Base-by-base conservation (phyloP, 768 basidiomycete species). In the Hortiboletus flavorubellus region DNA sequence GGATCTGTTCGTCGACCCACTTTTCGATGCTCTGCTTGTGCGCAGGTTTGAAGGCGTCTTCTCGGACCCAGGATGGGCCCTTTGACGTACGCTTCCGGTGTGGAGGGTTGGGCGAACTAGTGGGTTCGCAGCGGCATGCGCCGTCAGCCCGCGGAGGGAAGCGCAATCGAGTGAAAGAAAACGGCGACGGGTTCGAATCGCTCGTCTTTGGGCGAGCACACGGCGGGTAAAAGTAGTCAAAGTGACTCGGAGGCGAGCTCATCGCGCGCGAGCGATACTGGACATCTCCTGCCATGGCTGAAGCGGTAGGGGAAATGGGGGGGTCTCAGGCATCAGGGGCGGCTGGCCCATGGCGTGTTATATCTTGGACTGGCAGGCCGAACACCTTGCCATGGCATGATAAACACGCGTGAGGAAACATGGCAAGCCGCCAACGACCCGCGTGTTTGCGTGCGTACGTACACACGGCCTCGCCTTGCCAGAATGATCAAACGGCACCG, bases 1-100 rank as follows among this genome's bases (percentile, higher is more conserved):
- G 71, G 46, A 76, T 65, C 68, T 83, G 84, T 60, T 83, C 77
- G 45, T 77, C 68, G 46, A 88, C 81, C 87, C 89, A 89, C 51
- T 80, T 77, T 50, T 85, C 81, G 33, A 82, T 83, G 61, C 77
- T 81, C 64, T 74, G 75, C 58, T 73, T 76, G 56, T 75, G 73
- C 53, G 73, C 73, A 52, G 74, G 72, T 43, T 73, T 73, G 53
- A 73, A 66, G 41, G 72, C 69, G 59, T 81, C 80, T 67, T 84
- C 79, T 47, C 76, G 74, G 8, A 80, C 80, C 75, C 77, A 73
- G 29, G 73, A 63, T 52, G 67, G 68, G 23, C 61, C 65, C 56
- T 72, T 61, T 43, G 65, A 61, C 49, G 66, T 61, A 43, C 68
- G 69, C 56, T 67, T 62, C 67, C 72, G 69, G 5, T 51, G 66